These are phyloP conservation scores for Rhododendron griersonianum DNA, from an alignment of 148 eudicot species.

Conservation along the genomic window DNA sequence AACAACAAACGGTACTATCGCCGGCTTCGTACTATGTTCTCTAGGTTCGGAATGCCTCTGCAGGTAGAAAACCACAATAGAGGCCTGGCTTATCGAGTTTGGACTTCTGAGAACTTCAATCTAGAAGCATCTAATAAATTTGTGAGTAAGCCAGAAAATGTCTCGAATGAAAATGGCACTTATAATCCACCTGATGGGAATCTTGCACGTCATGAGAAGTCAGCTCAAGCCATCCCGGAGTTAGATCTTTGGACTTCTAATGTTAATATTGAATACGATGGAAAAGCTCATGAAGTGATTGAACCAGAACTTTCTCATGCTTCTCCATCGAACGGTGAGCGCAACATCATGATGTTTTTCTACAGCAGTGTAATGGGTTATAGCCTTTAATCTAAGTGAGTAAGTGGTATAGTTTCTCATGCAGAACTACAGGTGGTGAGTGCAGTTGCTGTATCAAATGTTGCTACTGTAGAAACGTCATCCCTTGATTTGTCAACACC, in stretches of 20 bases:
- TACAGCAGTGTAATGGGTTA: conserved; percentile 18
- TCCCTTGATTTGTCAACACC: conserved; percentile 34
- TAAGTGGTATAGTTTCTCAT: conserved; percentile 16
- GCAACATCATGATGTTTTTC: conserved; percentile 23
- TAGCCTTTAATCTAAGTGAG: conserved; percentile 15
- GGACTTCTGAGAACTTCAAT: conserved; percentile 66
- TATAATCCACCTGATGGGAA: conserved; percentile 20
- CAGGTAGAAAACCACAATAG: conserved; percentile 60
- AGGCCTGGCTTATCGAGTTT: conserved; percentile 67
- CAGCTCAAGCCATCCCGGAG: conserved; percentile 22
- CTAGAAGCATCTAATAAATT: conserved; percentile 36
- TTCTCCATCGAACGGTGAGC: conserved; percentile 26
- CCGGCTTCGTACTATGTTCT: conserved; percentile 46
- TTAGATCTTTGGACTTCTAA: conserved; percentile 27
- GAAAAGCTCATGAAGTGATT: conserved; percentile 25
- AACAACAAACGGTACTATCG: conserved; percentile 57
- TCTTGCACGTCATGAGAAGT: conserved; percentile 21
- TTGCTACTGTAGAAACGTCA: conserved; percentile 24
- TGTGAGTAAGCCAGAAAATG: conserved; percentile 26
- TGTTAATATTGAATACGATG: conserved; percentile 21
- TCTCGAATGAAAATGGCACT: conserved; percentile 25
- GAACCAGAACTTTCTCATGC: conserved; percentile 28
- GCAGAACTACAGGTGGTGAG: conserved; percentile 28
- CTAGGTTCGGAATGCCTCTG: conserved; percentile 73
- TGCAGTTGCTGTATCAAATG: conserved; percentile 9